Conservation (phyloP, 2,329 filamentous ascomycete genomes). For the Colletotrichum graminicola region DNA sequence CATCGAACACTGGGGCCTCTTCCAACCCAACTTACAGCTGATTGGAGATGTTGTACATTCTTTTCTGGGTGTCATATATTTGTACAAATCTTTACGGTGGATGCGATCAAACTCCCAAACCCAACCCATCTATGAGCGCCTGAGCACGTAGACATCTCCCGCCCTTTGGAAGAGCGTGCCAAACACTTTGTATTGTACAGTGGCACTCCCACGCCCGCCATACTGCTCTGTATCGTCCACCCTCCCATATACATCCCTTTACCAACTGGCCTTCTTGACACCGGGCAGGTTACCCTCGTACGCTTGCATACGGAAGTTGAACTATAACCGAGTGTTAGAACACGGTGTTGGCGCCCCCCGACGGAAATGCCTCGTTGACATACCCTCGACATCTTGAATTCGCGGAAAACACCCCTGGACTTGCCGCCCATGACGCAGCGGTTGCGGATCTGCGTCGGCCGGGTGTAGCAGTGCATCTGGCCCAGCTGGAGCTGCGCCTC, state of each 20-base stretch:
- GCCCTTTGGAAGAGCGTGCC: neutral
- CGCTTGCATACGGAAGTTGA: slow-evolving; percentile 91
- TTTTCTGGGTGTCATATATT: slow-evolving; percentile 10
- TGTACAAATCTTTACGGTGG: slow-evolving; percentile 17
- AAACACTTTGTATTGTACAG: slow-evolving; percentile 27
- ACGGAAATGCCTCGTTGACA: slow-evolving; percentile 53
- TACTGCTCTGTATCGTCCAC: slow-evolving; percentile 1
- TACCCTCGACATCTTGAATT: slow-evolving; percentile 93
- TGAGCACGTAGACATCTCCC: neutral
- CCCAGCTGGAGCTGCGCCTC: slow-evolving; percentile 93
- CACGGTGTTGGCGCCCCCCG: neutral
- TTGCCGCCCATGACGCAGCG: slow-evolving; percentile 93
- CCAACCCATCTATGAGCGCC: neutral
- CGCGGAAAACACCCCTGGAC: slow-evolving; percentile 88
- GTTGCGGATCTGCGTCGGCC: slow-evolving; percentile 93
- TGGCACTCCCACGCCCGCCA: neutral
- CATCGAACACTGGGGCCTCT: neutral
- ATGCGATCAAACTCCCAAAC: slow-evolving; percentile 25
- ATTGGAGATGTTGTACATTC: slow-evolving; percentile 31
- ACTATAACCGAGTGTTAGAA: slow-evolving; percentile 66
- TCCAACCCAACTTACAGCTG: neutral
- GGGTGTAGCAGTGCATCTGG: slow-evolving; percentile 96
- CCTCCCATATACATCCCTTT: slow-evolving; percentile 49
- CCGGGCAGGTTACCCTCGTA: slow-evolving; percentile 87
- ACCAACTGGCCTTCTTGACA: slow-evolving; percentile 98